A percentile compares a stretch with the other conserved stretches of the same genome.
Conservation (phyloP, 1,284 basidiomycete genomes). For the Xerocomus minutiporus region DNA sequence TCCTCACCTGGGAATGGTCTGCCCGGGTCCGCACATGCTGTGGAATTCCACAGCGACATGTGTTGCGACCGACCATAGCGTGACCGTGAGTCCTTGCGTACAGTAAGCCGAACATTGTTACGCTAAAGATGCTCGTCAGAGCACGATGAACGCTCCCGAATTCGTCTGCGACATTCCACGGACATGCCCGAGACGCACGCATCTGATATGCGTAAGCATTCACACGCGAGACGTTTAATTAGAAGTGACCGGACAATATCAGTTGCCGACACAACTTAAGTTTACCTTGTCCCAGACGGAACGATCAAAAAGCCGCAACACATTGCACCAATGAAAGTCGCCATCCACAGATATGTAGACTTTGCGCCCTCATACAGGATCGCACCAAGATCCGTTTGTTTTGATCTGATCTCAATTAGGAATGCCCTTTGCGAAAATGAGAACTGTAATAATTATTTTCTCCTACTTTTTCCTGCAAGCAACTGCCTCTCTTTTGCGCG, state of each 20-base stretch:
- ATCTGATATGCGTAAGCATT: not conserved
- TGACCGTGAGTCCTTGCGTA: not conserved
- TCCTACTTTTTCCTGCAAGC: not conserved
- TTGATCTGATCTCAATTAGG: constrained; percentile 21
- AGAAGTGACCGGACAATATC: not conserved
- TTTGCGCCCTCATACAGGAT: not conserved
- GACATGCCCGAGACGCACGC: not conserved
- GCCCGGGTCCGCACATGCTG: not conserved
- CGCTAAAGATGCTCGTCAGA: not conserved
- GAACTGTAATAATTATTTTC: not conserved
- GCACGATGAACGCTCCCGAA: not conserved
- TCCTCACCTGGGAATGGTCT: not conserved
- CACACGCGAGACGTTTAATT: not conserved
- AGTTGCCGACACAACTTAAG: not conserved
- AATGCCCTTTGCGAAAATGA: constrained; percentile 1
- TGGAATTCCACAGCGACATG: not conserved
- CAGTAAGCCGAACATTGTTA: not conserved
- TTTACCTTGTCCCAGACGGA: not conserved
- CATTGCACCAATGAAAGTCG: not conserved
- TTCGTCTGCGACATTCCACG: not conserved
- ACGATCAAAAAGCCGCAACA: not conserved
- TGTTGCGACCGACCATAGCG: not conserved
- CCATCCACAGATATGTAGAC: not conserved
- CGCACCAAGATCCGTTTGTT: constrained; percentile 14
- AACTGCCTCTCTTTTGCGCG: not conserved